Evolutionary conservation across 1,139 yeast genomes (phyloP).

Genomic region (Martiniozyma asiatica): DNA sequence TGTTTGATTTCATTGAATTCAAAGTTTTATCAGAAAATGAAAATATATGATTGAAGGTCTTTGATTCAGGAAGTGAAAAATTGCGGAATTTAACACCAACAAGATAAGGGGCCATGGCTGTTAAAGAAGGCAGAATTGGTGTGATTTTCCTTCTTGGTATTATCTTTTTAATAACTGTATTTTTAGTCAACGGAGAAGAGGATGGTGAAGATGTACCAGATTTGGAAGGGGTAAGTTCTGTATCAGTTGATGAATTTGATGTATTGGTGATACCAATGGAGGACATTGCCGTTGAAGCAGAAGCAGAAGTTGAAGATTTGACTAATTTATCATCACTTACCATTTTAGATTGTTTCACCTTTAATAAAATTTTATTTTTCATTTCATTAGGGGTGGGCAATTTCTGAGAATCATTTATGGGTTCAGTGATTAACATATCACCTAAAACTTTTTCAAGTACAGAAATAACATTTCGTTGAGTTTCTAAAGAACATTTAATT

Average conservation of each 20-base stretch:
- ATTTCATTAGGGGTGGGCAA: constrained; percentile 69
- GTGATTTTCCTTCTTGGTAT: constrained; percentile 16
- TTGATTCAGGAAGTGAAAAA: constrained; percentile 79
- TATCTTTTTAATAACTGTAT: constrained; percentile 10
- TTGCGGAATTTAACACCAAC: constrained; percentile 71
- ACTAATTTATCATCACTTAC: too few relatives aligned
- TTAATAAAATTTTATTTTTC: constrained; percentile 58
- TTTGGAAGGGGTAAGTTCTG: too few relatives aligned
- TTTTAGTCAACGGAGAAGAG: neutral
- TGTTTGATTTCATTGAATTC: constrained; percentile 52
- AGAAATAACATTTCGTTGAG: constrained; percentile 47
- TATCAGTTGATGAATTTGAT: too few relatives aligned
- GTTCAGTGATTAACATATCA: constrained; percentile 38
- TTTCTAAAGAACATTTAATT: constrained; percentile 56
- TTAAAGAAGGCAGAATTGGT: constrained; percentile 38
- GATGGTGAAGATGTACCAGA: constrained; percentile 5
- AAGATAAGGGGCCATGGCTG: constrained; percentile 52
- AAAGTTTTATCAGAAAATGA: constrained; percentile 71
- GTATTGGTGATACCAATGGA: too few relatives aligned
- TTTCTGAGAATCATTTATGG: constrained; percentile 17
- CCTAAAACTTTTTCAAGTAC: constrained; percentile 47
- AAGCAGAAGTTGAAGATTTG: neutral
- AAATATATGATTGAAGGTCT: constrained; percentile 69
- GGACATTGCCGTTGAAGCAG: neutral
- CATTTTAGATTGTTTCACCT: constrained; percentile 48